These are phyloP conservation scores for Aegilops bicornis DNA, from an alignment of 176 grass and related monocot species.

Conservation along the genomic window DNA sequence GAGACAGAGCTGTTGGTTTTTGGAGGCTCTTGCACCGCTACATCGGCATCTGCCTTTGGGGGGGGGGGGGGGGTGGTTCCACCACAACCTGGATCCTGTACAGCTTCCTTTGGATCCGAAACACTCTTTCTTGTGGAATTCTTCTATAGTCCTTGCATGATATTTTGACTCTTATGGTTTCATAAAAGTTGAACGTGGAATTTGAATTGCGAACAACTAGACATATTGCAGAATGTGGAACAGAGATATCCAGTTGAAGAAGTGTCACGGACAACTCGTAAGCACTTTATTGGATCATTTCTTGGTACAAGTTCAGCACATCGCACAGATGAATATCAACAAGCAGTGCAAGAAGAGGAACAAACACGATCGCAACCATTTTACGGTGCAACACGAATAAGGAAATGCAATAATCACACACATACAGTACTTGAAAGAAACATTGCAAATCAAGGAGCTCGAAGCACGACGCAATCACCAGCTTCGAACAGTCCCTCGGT, in stretches of 20 bases:
- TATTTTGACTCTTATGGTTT: too few relatives aligned
- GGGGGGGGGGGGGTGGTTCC: too few relatives aligned
- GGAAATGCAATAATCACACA: background rate
- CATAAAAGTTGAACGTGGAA: too few relatives aligned
- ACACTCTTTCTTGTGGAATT: too few relatives aligned
- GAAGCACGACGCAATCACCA: background rate
- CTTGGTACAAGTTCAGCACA: constrained; percentile 23
- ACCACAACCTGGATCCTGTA: too few relatives aligned
- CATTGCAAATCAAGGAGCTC: background rate
- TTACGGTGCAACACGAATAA: background rate
- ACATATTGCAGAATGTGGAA: too few relatives aligned
- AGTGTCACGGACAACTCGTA: background rate
- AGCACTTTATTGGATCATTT: constrained; percentile 33
- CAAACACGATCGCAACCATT: background rate
- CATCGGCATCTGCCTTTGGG: too few relatives aligned
- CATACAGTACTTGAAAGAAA: background rate
- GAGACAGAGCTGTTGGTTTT: too few relatives aligned
- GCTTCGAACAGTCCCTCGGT: background rate
- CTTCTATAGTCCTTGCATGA: too few relatives aligned
- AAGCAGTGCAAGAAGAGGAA: background rate
- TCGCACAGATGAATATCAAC: background rate
- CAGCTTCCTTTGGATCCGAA: too few relatives aligned
- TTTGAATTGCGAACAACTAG: too few relatives aligned
- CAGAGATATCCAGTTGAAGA: background rate
- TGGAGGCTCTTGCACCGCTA: too few relatives aligned